A percentile compares a stretch with the other conserved stretches of the same genome.
These are phyloP conservation scores for Aureobasidium vineae DNA, from an alignment of 2,329 filamentous ascomycete genomes.

Conservation along the genomic window DNA sequence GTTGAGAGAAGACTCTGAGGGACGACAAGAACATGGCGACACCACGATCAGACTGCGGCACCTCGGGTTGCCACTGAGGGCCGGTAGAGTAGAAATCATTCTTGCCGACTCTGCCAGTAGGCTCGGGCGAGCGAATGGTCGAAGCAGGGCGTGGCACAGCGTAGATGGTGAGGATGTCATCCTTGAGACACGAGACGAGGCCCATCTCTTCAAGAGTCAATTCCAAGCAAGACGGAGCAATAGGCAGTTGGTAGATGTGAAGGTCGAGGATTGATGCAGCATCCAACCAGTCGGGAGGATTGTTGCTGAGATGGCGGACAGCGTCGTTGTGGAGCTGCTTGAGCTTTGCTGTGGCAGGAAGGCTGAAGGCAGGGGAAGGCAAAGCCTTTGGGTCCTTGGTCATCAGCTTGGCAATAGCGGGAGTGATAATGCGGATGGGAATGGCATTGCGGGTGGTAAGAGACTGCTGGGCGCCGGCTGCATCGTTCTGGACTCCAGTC, in stretches of 20 bases:
- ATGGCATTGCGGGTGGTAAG: slow-evolving; percentile 26
- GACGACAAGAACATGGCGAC: slow-evolving; percentile 40
- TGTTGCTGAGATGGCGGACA: slow-evolving; percentile 32
- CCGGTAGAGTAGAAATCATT: slow-evolving; percentile 34
- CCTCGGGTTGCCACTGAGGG: slow-evolving; percentile 34
- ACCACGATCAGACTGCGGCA: slow-evolving; percentile 37
- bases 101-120: slow-evolving; percentile 29
- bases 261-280: slow-evolving; percentile 33
- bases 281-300: slow-evolving; percentile 25
- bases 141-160: slow-evolving; percentile 32
- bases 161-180: slow-evolving; percentile 35
- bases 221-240: slow-evolving; percentile 31
- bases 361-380: slow-evolving; percentile 26
- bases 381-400: slow-evolving; percentile 25
- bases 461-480: background rate
- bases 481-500: background rate
- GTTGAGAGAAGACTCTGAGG: slow-evolving; percentile 36
- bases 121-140: background rate
- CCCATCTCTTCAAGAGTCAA: slow-evolving; percentile 31
- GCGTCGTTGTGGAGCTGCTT: slow-evolving; percentile 33
- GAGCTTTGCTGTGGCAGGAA: slow-evolving; percentile 31
- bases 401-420: slow-evolving; percentile 30
- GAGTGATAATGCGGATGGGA: slow-evolving; percentile 35
- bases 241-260: slow-evolving; percentile 37
- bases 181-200: slow-evolving; percentile 29